A percentile compares a stretch with the other conserved stretches of the same genome.
Evolutionary conservation across 352 stramenopile genomes (phyloP).

Genomic region (Globisporangium perplexum): DNA sequence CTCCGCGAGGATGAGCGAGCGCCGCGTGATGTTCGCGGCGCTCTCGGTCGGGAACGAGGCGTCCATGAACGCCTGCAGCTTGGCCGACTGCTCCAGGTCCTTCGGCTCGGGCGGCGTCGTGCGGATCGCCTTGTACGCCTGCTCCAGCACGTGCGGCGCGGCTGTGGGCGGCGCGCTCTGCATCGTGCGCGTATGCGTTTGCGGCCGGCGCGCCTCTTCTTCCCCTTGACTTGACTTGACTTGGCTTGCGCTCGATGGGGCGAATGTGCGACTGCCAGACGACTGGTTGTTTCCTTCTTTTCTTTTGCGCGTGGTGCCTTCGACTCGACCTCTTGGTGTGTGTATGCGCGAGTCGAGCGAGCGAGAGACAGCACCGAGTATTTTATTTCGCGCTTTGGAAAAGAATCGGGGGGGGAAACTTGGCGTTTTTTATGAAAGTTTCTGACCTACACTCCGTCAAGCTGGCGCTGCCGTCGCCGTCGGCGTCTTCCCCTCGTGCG

Average conservation of each 20-base stretch:
- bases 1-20: constrained; percentile 81
- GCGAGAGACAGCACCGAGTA: neutral
- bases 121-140: constrained; percentile 88
- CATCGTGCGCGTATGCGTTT: constrained; percentile 22
- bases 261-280: neutral
- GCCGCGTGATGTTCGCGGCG: constrained; percentile 75
- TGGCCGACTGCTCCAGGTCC: constrained; percentile 76
- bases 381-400: neutral
- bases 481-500: neutral
- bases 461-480: neutral
- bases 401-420: neutral
- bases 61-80: constrained; percentile 83
- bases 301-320: neutral
- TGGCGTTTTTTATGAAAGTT: neutral
- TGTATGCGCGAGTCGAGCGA: neutral
- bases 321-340: neutral
- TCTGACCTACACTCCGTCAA: no score
- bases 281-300: neutral
- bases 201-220: no score
- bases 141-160: constrained; percentile 70
- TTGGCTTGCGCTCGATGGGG: neutral
- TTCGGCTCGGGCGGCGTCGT: constrained; percentile 77
- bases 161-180: constrained; percentile 67
- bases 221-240: no score
- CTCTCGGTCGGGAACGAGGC: constrained; percentile 71